Conservation (phyloP, 768 basidiomycete genomes). For the Gautieria morchelliformis region DNA sequence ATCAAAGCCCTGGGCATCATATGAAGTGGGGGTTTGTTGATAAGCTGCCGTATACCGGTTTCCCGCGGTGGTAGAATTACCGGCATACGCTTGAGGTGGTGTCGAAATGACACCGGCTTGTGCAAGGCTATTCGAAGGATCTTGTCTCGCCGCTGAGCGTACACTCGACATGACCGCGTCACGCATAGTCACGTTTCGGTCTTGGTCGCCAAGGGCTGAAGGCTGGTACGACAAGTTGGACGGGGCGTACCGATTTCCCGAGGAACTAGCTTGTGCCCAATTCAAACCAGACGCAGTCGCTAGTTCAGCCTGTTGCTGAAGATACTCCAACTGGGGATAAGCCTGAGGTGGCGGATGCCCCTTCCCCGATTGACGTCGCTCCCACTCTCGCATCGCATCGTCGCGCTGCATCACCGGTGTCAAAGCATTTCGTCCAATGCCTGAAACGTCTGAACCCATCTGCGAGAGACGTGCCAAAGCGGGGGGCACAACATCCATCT, state of each 20-base stretch:
- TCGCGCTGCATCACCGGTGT: constrained; percentile 93
- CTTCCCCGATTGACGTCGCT: constrained; percentile 73
- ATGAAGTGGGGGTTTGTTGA: constrained; percentile 22
- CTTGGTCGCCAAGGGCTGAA: constrained; percentile 53
- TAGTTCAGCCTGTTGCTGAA: constrained; percentile 90
- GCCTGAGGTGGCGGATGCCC: constrained; percentile 55
- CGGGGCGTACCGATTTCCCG: constrained; percentile 43
- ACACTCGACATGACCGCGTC: constrained; percentile 81
- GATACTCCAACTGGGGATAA: constrained; percentile 82
- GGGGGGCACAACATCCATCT: constrained; percentile 88
- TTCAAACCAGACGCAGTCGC: constrained; percentile 53
- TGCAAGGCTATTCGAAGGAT: constrained; percentile 26
- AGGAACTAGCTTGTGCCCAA: constrained; percentile 32
- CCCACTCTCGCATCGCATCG: constrained; percentile 95
- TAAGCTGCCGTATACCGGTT: constrained; percentile 56
- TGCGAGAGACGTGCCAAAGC: constrained; percentile 84
- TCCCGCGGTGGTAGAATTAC: constrained; percentile 39
- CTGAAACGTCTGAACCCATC: constrained; percentile 69
- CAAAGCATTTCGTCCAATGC: constrained; percentile 64
- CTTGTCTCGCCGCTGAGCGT: constrained; percentile 49
- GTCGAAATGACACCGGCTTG: constrained; percentile 51
- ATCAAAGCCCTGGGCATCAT: constrained; percentile 5
- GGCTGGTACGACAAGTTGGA: constrained; percentile 57
- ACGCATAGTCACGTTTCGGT: constrained; percentile 26
- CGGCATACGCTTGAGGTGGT: constrained; percentile 65